These are phyloP conservation scores for Apiotrichum brassicae DNA, from an alignment of 1,284 basidiomycete genomes.

Conservation along the genomic window DNA sequence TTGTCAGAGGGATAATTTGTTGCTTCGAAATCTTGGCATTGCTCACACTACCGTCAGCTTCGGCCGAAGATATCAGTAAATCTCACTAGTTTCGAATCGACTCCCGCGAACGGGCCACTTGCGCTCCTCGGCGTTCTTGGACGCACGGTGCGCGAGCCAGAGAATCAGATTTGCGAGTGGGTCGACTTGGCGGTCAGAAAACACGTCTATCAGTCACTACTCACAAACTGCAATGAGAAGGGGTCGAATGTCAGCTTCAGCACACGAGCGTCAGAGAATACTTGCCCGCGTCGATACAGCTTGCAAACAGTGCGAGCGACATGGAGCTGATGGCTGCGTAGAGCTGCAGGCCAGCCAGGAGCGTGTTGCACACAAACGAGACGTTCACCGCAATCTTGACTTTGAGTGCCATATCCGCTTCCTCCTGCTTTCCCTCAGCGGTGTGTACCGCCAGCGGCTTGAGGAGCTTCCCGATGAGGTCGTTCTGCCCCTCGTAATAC, in stretches of 20 bases:
- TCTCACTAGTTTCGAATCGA: slow-evolving; percentile 73
- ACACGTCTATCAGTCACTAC: not conserved
- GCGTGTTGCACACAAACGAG: slow-evolving; percentile 69
- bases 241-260: not conserved
- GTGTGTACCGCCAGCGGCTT: slow-evolving; percentile 73
- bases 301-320: slow-evolving; percentile 83
- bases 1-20: not conserved
- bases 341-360: slow-evolving; percentile 52
- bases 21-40: not conserved
- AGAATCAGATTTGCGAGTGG: slow-evolving; percentile 83
- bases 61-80: not conserved
- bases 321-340: slow-evolving; percentile 76
- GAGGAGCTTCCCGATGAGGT: slow-evolving; percentile 73
- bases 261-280: not conserved
- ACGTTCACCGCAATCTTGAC: slow-evolving; percentile 83
- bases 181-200: slow-evolving; percentile 53
- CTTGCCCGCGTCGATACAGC: slow-evolving; percentile 68
- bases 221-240: slow-evolving; percentile 20
- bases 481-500: slow-evolving; percentile 79
- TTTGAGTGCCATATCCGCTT: slow-evolving; percentile 48
- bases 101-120: slow-evolving; percentile 89
- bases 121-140: slow-evolving; percentile 63
- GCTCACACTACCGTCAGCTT: slow-evolving; percentile 13
- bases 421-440: slow-evolving; percentile 32
- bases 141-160: slow-evolving; percentile 72